Percentiles rank a stretch among this genome's conserved stretches.
phyloP scores from a whole-genome alignment of 495 filamentous ascomycete species.

The Aspergillus sclerotiicarbonarius region DNA sequence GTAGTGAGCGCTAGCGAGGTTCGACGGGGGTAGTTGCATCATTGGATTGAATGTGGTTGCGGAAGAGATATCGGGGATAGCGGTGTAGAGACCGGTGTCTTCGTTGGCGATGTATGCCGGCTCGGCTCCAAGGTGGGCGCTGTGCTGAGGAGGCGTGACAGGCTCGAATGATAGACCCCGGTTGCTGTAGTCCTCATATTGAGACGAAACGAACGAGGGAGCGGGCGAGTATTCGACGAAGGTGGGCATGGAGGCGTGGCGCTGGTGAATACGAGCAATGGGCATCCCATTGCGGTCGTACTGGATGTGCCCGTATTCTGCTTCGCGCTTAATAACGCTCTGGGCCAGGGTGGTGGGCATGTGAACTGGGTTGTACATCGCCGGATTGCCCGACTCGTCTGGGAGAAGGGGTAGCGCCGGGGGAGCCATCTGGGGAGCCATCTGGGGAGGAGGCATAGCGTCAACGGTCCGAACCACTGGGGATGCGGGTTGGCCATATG shows the following conservation, averaged over 20 bases:
- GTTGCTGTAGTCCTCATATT: conserved; percentile 96
- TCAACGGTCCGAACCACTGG: conserved; percentile 88
- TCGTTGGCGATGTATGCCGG: conserved; percentile 97
- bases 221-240: conserved; percentile 98
- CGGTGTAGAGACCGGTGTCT: conserved; percentile 91
- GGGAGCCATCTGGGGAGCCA: conserved; percentile 65
- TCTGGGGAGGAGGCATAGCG: conserved; percentile 79
- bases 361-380: conserved; percentile 66
- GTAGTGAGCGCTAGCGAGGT: conserved; percentile 73
- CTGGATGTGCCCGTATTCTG: conserved; percentile 70
- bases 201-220: conserved; percentile 94
- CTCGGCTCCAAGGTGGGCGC: conserved; percentile 72
- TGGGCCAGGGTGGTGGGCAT: conserved; percentile 61
- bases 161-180: conserved; percentile 95
- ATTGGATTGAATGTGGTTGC: conserved; percentile 65
- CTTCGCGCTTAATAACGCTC: conserved; percentile 77
- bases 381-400: conserved; percentile 76
- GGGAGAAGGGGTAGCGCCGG: conserved; percentile 74
- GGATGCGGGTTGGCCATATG: conserved; percentile 78
- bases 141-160: conserved; percentile 89
- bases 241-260: conserved; percentile 94
- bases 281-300: conserved; percentile 92
- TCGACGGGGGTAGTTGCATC: conserved; percentile 88
- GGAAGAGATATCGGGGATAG: conserved; percentile 76
- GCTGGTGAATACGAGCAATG: conserved; percentile 74